These are phyloP conservation scores for Pleoardoris graminearum DNA, from an alignment of 2,329 filamentous ascomycete genomes.

Conservation along the genomic window DNA sequence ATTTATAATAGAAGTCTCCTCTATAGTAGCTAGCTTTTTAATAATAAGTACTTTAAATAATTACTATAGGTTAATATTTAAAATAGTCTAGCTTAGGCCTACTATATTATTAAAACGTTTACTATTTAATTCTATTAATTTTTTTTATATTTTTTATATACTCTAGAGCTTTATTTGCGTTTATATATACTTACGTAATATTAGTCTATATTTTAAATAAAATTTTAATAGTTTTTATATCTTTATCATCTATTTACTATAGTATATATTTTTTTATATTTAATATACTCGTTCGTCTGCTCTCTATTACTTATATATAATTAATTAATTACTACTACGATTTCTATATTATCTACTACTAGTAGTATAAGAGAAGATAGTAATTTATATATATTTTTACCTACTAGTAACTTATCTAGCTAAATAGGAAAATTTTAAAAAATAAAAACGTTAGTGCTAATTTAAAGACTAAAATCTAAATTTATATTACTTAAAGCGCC, in stretches of 20 bases:
- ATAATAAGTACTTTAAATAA: not conserved
- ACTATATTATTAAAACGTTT: constrained; percentile 1
- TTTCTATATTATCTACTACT: constrained; percentile 1
- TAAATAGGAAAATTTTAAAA: constrained; percentile 3
- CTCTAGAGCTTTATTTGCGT: constrained; percentile 1
- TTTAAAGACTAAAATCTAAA: constrained; percentile 5
- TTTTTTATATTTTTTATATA: constrained; percentile 2
- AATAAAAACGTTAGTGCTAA: constrained; percentile 3
- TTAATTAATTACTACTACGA: constrained; percentile 1
- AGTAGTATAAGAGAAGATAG: not conserved
- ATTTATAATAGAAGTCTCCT: constrained; percentile 1
- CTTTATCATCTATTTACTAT: constrained; percentile 5
- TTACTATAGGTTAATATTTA: not conserved
- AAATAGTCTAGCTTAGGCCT: not conserved
- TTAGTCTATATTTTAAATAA: constrained; percentile 1
- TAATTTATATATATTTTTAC: not conserved
- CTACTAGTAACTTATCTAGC: constrained; percentile 2
- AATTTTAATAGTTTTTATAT: not conserved
- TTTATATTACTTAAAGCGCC: not conserved
- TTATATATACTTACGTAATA: constrained; percentile 1
- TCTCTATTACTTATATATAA: constrained; percentile 2
- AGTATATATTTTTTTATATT: constrained; percentile 8
- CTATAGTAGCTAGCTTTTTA: too few species aligned
- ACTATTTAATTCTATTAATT: constrained; percentile 6
- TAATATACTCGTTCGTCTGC: not conserved